Evolutionary conservation across 257 asterid species (phyloP), one percentile per base, ranked within the genome.

Genomic region (Nicotiana noctiflora): DNA sequence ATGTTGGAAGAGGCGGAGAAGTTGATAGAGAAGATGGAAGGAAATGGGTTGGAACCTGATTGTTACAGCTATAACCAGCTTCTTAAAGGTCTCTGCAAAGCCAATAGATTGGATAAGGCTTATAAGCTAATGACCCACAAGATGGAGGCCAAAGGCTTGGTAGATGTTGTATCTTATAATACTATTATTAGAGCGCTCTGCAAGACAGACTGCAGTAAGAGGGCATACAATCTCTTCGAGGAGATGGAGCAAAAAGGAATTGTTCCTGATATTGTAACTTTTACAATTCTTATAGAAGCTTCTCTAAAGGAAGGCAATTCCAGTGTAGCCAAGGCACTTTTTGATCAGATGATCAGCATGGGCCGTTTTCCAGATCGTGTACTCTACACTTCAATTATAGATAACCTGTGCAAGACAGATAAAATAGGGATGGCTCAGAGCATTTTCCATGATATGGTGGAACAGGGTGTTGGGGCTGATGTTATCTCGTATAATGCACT

Each of bases 41-140:
- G 75, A 84, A 83, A 85, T 82, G 97, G 92, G 81, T 80, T 86
- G 83, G 78, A 89, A 74, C 95, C 97, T 6, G 96, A 96, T 88
- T 84, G 66, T 81, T 93, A 90, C 88, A 96, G 95, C 90, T 92
- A 96, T 78, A 96, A 96, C 70, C 90, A 87, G 88, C 89, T 96
- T 79, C 86, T 94, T 63, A 96, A 94, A 84, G 97, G 98, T 79
- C 88, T 92, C 68, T 96, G 98, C 91, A 89, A 85, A 85, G 92
- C 92, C n/a, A 91, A 87, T 79, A 93, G 92, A 84, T 86, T 91
- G 52, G 98, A 90, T 61, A 87, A 87, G 87, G 99, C 98, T 8
- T 90, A 87, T 83, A 82, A 77, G 84, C 57, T 93, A 85, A 79
- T 96, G 87, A 84, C 82, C 25, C 82, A 79, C 81, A 91, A 89